Conservation (phyloP, 2,329 filamentous ascomycete species). For the Trichoderma arundinaceum region DNA sequence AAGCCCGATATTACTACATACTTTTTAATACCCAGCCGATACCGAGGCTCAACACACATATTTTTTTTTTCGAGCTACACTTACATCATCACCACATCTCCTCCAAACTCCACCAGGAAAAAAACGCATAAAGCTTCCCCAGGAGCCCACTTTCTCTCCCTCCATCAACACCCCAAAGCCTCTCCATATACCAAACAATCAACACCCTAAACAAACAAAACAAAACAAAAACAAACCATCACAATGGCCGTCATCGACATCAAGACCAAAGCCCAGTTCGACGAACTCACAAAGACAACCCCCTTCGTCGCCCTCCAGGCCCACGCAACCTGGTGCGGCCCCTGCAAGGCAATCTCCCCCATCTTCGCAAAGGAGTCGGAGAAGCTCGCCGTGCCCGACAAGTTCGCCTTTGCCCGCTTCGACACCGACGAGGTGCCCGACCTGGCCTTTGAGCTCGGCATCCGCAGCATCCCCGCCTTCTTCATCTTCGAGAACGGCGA, state of each 20-base stretch:
- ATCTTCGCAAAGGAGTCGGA: conserved; percentile 57
- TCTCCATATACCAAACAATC: background rate
- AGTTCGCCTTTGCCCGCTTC: conserved; percentile 62
- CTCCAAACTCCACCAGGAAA: background rate
- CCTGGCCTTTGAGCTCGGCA: conserved; percentile 55
- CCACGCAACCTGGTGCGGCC: conserved; percentile 65
- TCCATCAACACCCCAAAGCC: background rate
- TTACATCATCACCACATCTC: conserved; percentile 13
- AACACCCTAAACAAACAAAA: background rate
- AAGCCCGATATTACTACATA: too few species aligned
- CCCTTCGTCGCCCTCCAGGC: conserved; percentile 63
- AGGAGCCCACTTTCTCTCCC: background rate
- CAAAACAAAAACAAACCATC: conserved; percentile 17
- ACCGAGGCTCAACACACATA: conserved; percentile 7
- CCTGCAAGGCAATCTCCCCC: conserved; percentile 65
- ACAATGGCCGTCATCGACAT: conserved; percentile 45
- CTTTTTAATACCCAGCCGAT: background rate
- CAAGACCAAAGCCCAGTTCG: conserved; percentile 53
- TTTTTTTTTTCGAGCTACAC: background rate
- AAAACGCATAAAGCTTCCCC: conserved; percentile 3
- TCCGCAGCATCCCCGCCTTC: conserved; percentile 65
- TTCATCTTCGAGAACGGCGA: conserved; percentile 63
- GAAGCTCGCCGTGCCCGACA: conserved; percentile 45
- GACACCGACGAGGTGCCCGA: conserved; percentile 62
- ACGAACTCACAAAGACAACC: conserved; percentile 53